A percentile compares a stretch with the other conserved stretches of the same genome.
These are phyloP conservation scores for Lichtheimia ramosa DNA, from an alignment of 371 early-diverging fungal genomes.

Conservation along the genomic window DNA sequence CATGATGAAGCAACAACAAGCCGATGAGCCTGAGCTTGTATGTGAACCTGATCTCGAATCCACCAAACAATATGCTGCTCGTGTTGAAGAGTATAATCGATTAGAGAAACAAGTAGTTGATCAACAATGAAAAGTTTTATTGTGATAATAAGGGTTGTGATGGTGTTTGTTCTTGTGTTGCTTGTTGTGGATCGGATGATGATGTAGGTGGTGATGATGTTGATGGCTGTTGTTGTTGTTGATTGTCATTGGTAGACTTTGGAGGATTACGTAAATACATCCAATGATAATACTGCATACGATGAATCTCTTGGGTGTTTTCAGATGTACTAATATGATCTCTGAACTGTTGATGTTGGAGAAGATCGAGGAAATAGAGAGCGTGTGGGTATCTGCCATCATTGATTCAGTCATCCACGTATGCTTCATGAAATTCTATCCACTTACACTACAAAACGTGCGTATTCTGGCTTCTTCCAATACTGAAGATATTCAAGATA, in stretches of 20 bases:
- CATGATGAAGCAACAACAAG: constrained; percentile 34
- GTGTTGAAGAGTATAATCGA: constrained; percentile 6
- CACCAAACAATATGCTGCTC: constrained; percentile 15
- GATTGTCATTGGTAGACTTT: constrained; percentile 14
- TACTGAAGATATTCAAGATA: constrained; percentile 90
- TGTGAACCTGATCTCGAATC: constrained; percentile 23
- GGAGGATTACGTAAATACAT: constrained; percentile 57
- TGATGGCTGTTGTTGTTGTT: constrained; percentile 4
- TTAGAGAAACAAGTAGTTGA: constrained; percentile 14
- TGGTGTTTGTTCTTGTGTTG: background rate
- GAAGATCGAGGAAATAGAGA: constrained; percentile 79
- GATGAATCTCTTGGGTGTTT: constrained; percentile 75
- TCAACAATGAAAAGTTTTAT: background rate
- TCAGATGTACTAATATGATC: constrained; percentile 73
- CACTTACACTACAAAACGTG: constrained; percentile 80
- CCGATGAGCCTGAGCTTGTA: constrained; percentile 26
- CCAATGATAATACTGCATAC: constrained; percentile 90
- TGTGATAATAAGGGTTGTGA: background rate
- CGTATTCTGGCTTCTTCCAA: constrained; percentile 89
- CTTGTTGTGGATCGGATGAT: background rate
- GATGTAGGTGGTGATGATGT: constrained; percentile 1
- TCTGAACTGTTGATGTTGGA: constrained; percentile 82
- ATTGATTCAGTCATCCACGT: background rate
- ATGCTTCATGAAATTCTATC: background rate
- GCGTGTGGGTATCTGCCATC: constrained; percentile 80